Base-by-base conservation (phyloP, 2,329 filamentous ascomycete genomes). In the Myrmaecium sp. region DNA sequence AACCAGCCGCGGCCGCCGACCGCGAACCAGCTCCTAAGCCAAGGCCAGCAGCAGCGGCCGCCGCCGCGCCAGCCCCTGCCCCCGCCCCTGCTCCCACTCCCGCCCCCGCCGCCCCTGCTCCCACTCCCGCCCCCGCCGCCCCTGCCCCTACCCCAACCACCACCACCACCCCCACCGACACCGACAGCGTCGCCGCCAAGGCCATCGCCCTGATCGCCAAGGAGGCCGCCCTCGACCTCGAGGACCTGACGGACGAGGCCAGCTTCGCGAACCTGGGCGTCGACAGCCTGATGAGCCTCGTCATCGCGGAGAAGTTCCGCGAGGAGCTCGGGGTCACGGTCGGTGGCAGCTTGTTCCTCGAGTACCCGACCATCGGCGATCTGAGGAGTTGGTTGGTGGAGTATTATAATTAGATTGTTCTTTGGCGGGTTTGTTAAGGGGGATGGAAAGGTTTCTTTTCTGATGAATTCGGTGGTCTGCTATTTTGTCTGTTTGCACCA, bases 261-360 rank as follows among this genome's bases (percentile, higher is more conserved):
- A 29, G 25, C 4, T 43, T 46, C 15, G 37, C 33, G 3, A 33
- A 44, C 26, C 26, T 41, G 10, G 45, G 45, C 11, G 32, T 48
- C 15, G 46, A 49, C 26, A 40, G 36, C 14, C 26, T 48, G 14
- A 30, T 46, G 28, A 34, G 32, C 4, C 30, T 44, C 8, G 36
- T 33, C 14, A 36, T 45, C 24, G 31, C 38, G 6, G 40, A 34
- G 14, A 40, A 35, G 25, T 34, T 47, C 26, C 30, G 37, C 8
- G 31, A 34, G n/a, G 30, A 40, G 25, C 30, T 43, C 9, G 32
- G 30, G 13, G 33, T 42, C 6, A 24, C 17, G 12, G 30, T 42
- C 2, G 21, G 22, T 14, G 33, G 36, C 2, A 39, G 33, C 21
- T 25, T 42, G 18, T 42, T 42, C 29, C 21, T 43, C 14, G 40